Evolutionary conservation across 2,329 filamentous ascomycete genomes (phyloP), one percentile per base, ranked within the genome.

Genomic region (Fusarium equiseti): DNA sequence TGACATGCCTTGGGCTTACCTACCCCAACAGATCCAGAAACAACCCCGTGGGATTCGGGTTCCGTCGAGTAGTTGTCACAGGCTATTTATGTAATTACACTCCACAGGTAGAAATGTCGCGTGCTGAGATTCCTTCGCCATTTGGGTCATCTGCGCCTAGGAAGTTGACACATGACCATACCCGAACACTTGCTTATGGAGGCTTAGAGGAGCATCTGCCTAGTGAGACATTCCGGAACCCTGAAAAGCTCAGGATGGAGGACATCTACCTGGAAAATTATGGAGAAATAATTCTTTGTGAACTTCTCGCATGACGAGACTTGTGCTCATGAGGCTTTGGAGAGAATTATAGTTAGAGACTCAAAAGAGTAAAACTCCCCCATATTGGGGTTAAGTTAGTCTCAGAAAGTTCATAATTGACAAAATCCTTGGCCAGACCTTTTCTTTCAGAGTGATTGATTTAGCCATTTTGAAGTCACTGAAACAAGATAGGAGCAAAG

Each of bases 171-270:
- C 72, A 76, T 75, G 73, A 76, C 68, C 63, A 29, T 22, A 51
- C 62, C 45, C 29, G 26, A 54, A 67, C 65, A 70, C 65, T 63
- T 38, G 61, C 59, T 74, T 57, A 73, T 51, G 58, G 65, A 60
- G 72, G 72, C 59, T 59, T 57, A 75, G 62, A 58, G 45, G 60
- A 59, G 63, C 70, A 68, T 72, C 72, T 75, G 73, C 70, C 70
- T 74, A 49, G 42, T 66, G 44, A 64, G 59, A 66, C 54, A 52
- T 46, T 63, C 24, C 18, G 22, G 22, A 40, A 22, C 43, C 51
- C 45, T 26, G 15, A 42, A 48, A 53, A 51, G 67, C 46, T 70
- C 44, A 59, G 7, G 22, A 32, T 63, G 13, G 27, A 24, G 3
- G 44, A 40, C 20, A 32, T 31, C 31, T 43, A 29, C 52, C 26